Evolutionary conservation across 1,284 basidiomycete genomes (phyloP).

Genomic region (Moniliella sp.): DNA sequence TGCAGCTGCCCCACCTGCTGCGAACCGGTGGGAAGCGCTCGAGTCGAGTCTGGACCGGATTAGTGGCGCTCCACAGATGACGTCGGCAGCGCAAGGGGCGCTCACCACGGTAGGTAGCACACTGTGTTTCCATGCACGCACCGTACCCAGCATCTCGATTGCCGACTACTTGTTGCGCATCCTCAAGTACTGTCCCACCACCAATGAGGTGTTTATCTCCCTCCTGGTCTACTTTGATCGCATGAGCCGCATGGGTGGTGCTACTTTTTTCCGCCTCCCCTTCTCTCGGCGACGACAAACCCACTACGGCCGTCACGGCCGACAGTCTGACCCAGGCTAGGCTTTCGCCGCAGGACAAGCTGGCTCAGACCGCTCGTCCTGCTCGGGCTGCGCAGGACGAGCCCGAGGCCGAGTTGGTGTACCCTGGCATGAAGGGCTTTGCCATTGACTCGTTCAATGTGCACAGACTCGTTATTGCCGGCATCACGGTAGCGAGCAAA

Average conservation of each 20-base stretch:
- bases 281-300: no score
- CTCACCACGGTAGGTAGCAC: slow-evolving; percentile 59
- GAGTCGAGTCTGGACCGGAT: background rate
- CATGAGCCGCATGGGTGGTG: slow-evolving; percentile 44
- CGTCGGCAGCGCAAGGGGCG: slow-evolving; percentile 56
- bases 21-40: slow-evolving; percentile 1
- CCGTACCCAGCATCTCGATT: slow-evolving; percentile 78
- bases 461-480: slow-evolving; percentile 82
- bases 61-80: slow-evolving; percentile 24
- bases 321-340: slow-evolving; percentile 15
- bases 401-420: background rate
- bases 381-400: slow-evolving; percentile 1
- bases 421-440: slow-evolving; percentile 43
- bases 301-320: no score
- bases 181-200: slow-evolving; percentile 90
- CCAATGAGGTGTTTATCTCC: slow-evolving; percentile 86
- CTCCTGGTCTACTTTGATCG: slow-evolving; percentile 90
- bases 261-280: no score
- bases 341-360: slow-evolving; percentile 6
- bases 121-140: slow-evolving; percentile 80
- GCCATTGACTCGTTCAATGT: slow-evolving; percentile 94
- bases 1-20: background rate
- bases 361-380: no score
- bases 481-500: slow-evolving; percentile 90
- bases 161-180: slow-evolving; percentile 85